phyloP scores from a whole-genome alignment of 257 asterid genomes.

The Solanum megistacrolobum region DNA sequence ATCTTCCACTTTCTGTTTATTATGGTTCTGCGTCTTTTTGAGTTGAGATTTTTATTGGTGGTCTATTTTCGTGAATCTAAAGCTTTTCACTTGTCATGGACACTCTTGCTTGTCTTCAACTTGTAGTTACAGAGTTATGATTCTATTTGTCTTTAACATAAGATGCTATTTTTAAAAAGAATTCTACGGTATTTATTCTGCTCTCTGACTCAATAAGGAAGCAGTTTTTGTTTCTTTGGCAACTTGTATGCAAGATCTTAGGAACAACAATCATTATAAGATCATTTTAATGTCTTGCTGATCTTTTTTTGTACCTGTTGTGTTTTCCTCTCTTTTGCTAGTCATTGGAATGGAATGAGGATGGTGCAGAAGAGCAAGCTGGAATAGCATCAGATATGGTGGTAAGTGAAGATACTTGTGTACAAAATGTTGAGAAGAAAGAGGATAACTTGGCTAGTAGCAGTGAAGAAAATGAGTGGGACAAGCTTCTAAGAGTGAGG shows the following conservation, averaged over 20 bases:
- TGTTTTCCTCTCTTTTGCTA: slow-evolving; percentile 11
- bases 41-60: neutral
- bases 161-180: neutral
- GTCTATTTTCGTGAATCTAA: neutral
- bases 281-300: neutral
- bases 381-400: slow-evolving; percentile 31
- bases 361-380: slow-evolving; percentile 62
- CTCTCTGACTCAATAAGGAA: neutral
- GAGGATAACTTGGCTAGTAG: slow-evolving; percentile 30
- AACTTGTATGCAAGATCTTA: neutral
- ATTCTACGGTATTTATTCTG: neutral
- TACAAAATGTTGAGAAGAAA: slow-evolving; percentile 48
- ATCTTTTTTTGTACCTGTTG: neutral
- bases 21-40: neutral
- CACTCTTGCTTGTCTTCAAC: neutral
- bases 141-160: neutral
- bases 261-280: neutral
- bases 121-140: neutral
- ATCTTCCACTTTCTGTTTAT: neutral
- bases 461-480: slow-evolving; percentile 90
- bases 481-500: slow-evolving; percentile 92
- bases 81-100: neutral
- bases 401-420: slow-evolving; percentile 34
- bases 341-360: slow-evolving; percentile 91
- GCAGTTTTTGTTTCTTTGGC: neutral